phyloP scores from a whole-genome alignment of 176 grass and related monocot species.

The Paspalum vaginatum region DNA sequence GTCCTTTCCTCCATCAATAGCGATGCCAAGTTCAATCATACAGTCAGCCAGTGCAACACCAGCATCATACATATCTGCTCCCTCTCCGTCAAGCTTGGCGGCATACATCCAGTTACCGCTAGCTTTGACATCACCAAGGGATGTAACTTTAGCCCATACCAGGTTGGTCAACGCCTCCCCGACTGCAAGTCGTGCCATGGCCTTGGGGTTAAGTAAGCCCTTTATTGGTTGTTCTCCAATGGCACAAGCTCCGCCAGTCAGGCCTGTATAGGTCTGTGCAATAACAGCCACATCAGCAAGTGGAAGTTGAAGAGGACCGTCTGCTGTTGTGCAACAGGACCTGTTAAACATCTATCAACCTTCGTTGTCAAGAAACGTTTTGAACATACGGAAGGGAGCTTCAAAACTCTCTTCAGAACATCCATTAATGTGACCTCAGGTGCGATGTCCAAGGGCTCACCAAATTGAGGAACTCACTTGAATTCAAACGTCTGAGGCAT shows the following conservation, averaged over 20 bases:
- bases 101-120: conserved; percentile 98
- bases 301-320: conserved; percentile 87
- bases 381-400: conserved; percentile 78
- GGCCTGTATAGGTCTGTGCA: conserved; percentile 76
- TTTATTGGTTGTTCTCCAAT: conserved; percentile 92
- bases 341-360: conserved; percentile 91
- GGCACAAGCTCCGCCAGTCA: conserved; percentile 77
- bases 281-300: conserved; percentile 91
- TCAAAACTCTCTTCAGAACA: conserved; percentile 73
- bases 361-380: conserved; percentile 91
- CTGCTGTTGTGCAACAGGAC: conserved; percentile 86
- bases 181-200: conserved; percentile 80
- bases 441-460: conserved; percentile 72
- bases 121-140: conserved; percentile 77
- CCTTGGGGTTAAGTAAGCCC: conserved; percentile 74
- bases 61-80: conserved; percentile 86
- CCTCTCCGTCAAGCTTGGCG: conserved; percentile 89
- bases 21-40: conserved; percentile 93
- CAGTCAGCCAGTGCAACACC: conserved; percentile 73
- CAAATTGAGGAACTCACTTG: conserved; percentile 38
- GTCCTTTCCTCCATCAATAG: conserved; percentile 89
- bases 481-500: conserved; percentile 86
- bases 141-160: conserved; percentile 91
- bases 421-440: conserved; percentile 69
- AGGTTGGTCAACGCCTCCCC: conserved; percentile 92